Base-by-base conservation (phyloP, 306 rosid species). In the Phaseolus lunatus region DNA sequence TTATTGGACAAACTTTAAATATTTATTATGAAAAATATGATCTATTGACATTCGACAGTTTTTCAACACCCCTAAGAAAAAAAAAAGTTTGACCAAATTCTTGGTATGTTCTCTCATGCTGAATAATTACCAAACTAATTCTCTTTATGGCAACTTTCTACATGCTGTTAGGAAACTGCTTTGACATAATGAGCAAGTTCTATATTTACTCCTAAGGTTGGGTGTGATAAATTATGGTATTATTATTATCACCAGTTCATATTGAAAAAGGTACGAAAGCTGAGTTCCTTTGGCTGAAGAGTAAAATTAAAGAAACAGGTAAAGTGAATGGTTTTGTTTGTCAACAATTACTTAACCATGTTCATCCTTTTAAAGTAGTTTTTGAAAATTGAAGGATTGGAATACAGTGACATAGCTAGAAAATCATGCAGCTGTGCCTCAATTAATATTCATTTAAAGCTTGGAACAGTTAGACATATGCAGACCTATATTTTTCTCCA, bases 51-150 rank as follows among this genome's bases (percentile, higher is more conserved):
- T 22, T 35, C n/a, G 9, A 73, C 26, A 73, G 24, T 47, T n/a
- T 73, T 23, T 74, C 18, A 73, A 73, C n/a, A 57, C 11, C 9
- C 26, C 24, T 9, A 53, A 20, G 15, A 22, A 52, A 16, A 39
- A 31, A 11, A 4, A 4, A 4, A 9, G n/a, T 72, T 81, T 81
- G 78, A 57, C 73, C 88, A 85, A 43, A 73, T 65, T 77, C 26
- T 64, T 43, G 52, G 20, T 16, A 27, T 9, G 52, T 31, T 64
- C 26, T 48, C n/a, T 43, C 9, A n/a, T 62, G 45, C 33, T 61
- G 44, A 45, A 33, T 19, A 78, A 61, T 67, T 66, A 48, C 83
- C 31, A 54, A 37, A 2, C 72, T 68, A 63, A 50, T 14, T 24
- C 80, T 39, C 49, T 0, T 23, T 48, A 18, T 58, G 7, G 16